A percentile compares a stretch with the other conserved stretches of the same genome.
phyloP scores from a whole-genome alignment of 768 basidiomycete species.

The Rhizopogon vulgaris region DNA sequence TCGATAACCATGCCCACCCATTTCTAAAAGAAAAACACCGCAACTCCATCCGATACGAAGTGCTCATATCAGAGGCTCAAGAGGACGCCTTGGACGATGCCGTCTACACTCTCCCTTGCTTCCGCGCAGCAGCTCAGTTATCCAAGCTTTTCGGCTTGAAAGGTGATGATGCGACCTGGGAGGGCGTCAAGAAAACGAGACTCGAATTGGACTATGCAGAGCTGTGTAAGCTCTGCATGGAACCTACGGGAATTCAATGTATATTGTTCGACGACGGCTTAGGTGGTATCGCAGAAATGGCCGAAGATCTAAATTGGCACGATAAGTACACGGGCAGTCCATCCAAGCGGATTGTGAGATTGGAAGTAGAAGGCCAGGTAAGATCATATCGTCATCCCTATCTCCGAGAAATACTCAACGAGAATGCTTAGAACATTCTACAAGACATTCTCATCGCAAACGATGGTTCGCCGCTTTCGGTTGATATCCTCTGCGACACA shows the following conservation, averaged over 20 bases:
- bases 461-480: background rate
- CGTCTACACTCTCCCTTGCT: constrained; percentile 50
- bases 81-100: constrained; percentile 50
- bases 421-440: constrained; percentile 7
- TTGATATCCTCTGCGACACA: constrained; percentile 7
- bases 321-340: constrained; percentile 47
- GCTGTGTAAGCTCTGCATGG: constrained; percentile 52
- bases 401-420: constrained; percentile 1
- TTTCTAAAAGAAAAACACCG: constrained; percentile 46
- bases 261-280: constrained; percentile 74
- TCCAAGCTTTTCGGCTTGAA: constrained; percentile 41
- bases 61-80: constrained; percentile 58
- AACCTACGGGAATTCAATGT: constrained; percentile 53
- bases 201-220: constrained; percentile 41
- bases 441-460: constrained; percentile 19
- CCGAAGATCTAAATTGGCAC: constrained; percentile 56
- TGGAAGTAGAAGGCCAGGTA: constrained; percentile 73
- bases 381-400: background rate
- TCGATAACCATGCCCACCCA: constrained; percentile 80
- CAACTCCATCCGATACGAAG: constrained; percentile 49
- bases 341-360: constrained; percentile 58
- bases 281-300: constrained; percentile 37
- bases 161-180: constrained; percentile 42
- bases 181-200: constrained; percentile 46
- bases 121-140: constrained; percentile 53